Percentiles rank a stretch among this genome's conserved stretches.
These are phyloP conservation scores for Myxozyma udenii DNA, from an alignment of 805 yeast genomes.

Conservation along the genomic window DNA sequence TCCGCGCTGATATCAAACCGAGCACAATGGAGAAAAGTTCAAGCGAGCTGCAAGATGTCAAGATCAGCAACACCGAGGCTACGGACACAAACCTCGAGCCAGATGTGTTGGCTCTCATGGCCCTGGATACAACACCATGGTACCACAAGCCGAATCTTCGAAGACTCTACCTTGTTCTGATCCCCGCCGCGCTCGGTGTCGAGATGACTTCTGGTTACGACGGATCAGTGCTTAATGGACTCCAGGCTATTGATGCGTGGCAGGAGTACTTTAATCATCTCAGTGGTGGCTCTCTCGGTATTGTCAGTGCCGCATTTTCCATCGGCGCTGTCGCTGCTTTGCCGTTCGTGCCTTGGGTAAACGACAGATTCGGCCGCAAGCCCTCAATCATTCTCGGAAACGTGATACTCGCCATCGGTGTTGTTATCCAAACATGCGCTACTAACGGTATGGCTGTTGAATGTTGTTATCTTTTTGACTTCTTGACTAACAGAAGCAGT, in stretches of 20 bases:
- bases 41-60: no score
- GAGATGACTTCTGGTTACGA: conserved; percentile 46
- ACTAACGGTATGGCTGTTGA: no score
- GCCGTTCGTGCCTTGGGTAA: not conserved
- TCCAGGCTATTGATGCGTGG: conserved; percentile 49
- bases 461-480: conserved; percentile 38
- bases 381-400: conserved; percentile 30
- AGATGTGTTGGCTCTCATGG: no score
- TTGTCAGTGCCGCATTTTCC: conserved; percentile 33
- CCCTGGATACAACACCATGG: conserved; percentile 9
- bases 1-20: no score
- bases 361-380: conserved; percentile 47
- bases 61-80: no score
- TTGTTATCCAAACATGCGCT: conserved; percentile 25
- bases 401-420: conserved; percentile 7
- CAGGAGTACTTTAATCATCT: conserved; percentile 42
- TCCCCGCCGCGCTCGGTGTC: conserved; percentile 7
- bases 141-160: not conserved
- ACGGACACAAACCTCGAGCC: no score
- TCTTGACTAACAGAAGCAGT: conserved; percentile 8
- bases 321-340: conserved; percentile 5
- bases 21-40: no score
- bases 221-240: conserved; percentile 52
- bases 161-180: conserved; percentile 5
- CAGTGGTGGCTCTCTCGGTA: conserved; percentile 41